Percentiles rank a stretch among this genome's conserved stretches.
Evolutionary conservation across 2,329 filamentous ascomycete species (phyloP).

Genomic region (Orbilia brochopaga): DNA sequence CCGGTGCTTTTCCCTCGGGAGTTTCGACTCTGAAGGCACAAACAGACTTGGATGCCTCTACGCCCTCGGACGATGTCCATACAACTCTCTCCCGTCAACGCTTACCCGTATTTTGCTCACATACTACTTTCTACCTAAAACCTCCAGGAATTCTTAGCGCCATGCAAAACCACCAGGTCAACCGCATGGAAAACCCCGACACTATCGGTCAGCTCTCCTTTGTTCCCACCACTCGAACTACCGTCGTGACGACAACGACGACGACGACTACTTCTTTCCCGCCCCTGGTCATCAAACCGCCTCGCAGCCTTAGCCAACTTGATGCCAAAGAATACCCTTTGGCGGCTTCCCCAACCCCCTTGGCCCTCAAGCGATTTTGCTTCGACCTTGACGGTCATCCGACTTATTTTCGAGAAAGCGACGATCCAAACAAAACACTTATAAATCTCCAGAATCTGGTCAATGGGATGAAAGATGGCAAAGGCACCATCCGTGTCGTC

Average conservation of each 20-base stretch:
- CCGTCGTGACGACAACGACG: constrained; percentile 55
- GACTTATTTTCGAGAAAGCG: constrained; percentile 69
- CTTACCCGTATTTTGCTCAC: not conserved
- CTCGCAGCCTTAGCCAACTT: constrained; percentile 60
- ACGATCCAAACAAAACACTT: constrained; percentile 64
- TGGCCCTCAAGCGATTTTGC: constrained; percentile 75
- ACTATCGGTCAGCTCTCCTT: constrained; percentile 55
- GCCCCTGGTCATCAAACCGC: constrained; percentile 54
- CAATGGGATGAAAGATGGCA: constrained; percentile 53
- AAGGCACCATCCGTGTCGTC: constrained; percentile 54
- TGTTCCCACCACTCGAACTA: constrained; percentile 55
- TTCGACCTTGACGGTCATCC: constrained; percentile 71
- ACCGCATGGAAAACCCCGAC: constrained; percentile 36
- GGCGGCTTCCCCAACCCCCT: constrained; percentile 79
- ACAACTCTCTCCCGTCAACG: not conserved
- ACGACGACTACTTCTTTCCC: constrained; percentile 55
- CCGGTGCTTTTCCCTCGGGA: too few species aligned
- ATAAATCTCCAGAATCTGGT: constrained; percentile 57
- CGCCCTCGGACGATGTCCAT: not conserved
- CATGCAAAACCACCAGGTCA: constrained; percentile 27
- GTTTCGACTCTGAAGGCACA: not conserved
- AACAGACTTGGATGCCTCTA: not conserved
- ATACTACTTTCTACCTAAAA: not conserved
- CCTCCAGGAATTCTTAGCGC: constrained; percentile 8
- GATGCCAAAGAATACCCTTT: constrained; percentile 91